Base-by-base conservation (phyloP, 2,329 filamentous ascomycete genomes). In the Ceratocystis albifundus region DNA sequence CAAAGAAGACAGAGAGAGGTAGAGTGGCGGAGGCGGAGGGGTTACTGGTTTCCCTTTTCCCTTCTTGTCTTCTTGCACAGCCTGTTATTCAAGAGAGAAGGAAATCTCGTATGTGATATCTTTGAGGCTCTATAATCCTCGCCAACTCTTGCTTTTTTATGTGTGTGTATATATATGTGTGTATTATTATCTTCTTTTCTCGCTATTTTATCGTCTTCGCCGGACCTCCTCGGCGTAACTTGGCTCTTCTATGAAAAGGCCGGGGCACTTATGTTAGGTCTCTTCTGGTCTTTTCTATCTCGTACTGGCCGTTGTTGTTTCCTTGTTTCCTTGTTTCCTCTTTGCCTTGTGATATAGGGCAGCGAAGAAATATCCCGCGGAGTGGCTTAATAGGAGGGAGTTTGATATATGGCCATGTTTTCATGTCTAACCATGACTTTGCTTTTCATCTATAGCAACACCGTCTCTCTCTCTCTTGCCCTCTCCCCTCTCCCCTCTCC, bases 181-280 rank as follows among this genome's bases (percentile, higher is more conserved):
- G n/a, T n/a, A n/a, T n/a, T n/a, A n/a, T 53, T 22, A 41, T 41
- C 36, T 25, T 53, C 22, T 25, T 20, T 53, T 55, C 25, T 53
- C 48, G 6, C 22, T 53, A 10, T 53, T 53, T 53, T 25, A n/a
- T 53, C 22, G n/a, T 12, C 25, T 55, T 25, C 20, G 4, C 30
- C 53, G 53, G 53, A 57, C 53, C 17, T 57, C 25, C 53, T 57
- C 53, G 53, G 53, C 53, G 53, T 30, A 57, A 57, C 53, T 57
- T n/a, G 53, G 17, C 3, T 17, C n/a, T 17, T 7, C 53, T 57
- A 57, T 57, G 53, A 57, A 57, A 53, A 57, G 53, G 22, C 53
- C 53, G 28, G 28, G 53, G 53, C 53, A 57, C 53, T 57, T 57
- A 28, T 57, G 53, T 57, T 30, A 17, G 25, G 25, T 57, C 53